phyloP scores from a whole-genome alignment of 1,284 basidiomycete species.

The Ustilago shanxiensis region DNA sequence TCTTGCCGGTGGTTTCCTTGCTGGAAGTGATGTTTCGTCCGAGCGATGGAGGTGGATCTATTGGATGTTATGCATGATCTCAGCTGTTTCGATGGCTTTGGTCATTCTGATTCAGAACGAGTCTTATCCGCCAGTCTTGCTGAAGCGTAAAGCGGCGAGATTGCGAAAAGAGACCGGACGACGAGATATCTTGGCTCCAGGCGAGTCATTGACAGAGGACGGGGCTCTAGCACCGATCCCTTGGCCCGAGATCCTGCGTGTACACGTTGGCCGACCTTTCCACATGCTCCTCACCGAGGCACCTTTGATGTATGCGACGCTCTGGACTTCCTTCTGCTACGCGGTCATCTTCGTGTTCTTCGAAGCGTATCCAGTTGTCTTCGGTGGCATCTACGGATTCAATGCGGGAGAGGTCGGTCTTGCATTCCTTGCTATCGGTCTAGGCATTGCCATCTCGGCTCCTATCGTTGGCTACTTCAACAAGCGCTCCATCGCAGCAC shows the following conservation, averaged over 20 bases:
- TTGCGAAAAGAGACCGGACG: conserved; percentile 19
- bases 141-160: conserved; percentile 28
- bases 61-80: conserved; percentile 38
- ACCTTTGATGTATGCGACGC: conserved; percentile 47
- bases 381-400: conserved; percentile 48
- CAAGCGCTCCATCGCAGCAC: conserved; percentile 27
- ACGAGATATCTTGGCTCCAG: conserved; percentile 29
- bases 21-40: conserved; percentile 15
- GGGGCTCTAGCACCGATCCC: conserved; percentile 21
- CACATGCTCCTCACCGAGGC: conserved; percentile 46
- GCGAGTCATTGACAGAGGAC: conserved; percentile 16
- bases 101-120: conserved; percentile 34
- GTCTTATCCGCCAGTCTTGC: conserved; percentile 51
- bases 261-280: conserved; percentile 44
- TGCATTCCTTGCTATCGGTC: conserved; percentile 42
- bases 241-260: conserved; percentile 31
- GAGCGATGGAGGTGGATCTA: conserved; percentile 53
- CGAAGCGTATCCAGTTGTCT: conserved; percentile 51
- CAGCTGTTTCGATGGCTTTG: conserved; percentile 29
- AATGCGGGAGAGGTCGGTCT: conserved; percentile 51
- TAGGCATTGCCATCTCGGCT: conserved; percentile 44
- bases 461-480: conserved; percentile 44
- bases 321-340: conserved; percentile 51
- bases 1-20: conserved; percentile 36
- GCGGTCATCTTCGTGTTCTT: conserved; percentile 55